Evolutionary conservation across 2,329 filamentous ascomycete genomes (phyloP).

Genomic region (Cordyceps cateniannulata): DNA sequence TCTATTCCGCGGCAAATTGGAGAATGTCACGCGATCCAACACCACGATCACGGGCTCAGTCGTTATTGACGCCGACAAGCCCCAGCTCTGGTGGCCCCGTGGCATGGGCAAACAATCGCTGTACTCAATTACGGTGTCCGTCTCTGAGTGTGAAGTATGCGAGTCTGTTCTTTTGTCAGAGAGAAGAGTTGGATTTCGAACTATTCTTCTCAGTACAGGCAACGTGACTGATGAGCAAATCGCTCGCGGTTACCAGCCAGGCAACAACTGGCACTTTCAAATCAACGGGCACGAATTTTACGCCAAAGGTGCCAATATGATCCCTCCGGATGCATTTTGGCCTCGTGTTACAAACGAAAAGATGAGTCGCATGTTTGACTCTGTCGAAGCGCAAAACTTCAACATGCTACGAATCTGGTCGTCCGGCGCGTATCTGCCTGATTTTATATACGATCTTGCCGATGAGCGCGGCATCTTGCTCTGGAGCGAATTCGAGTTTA

Average conservation of each 20-base stretch:
- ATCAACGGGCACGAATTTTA: constrained; percentile 59
- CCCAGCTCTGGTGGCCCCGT: constrained; percentile 55
- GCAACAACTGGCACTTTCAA: constrained; percentile 54
- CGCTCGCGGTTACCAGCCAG: constrained; percentile 37
- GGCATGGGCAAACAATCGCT: constrained; percentile 51
- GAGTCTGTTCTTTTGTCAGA: constrained; percentile 30
- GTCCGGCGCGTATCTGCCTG: constrained; percentile 51
- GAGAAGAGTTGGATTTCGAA: constrained; percentile 55
- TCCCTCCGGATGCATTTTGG: constrained; percentile 58
- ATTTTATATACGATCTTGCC: constrained; percentile 57
- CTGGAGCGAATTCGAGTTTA: constrained; percentile 59
- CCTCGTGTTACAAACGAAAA: constrained; percentile 47
- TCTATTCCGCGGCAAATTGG: constrained; percentile 23
- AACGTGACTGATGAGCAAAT: constrained; percentile 46
- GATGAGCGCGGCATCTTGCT: constrained; percentile 55
- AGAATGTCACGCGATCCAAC: constrained; percentile 32
- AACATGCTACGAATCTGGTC: constrained; percentile 60
- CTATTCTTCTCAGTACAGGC: constrained; percentile 52
- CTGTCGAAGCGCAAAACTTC: constrained; percentile 48
- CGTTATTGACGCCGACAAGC: constrained; percentile 34
- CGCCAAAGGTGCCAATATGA: constrained; percentile 58
- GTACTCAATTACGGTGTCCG: constrained; percentile 45
- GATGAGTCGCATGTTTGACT: constrained; percentile 42
- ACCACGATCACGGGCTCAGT: constrained; percentile 43
- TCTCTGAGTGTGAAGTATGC: background rate